Conservation (phyloP, 331 rosid species). For the Cydonia oblonga region DNA sequence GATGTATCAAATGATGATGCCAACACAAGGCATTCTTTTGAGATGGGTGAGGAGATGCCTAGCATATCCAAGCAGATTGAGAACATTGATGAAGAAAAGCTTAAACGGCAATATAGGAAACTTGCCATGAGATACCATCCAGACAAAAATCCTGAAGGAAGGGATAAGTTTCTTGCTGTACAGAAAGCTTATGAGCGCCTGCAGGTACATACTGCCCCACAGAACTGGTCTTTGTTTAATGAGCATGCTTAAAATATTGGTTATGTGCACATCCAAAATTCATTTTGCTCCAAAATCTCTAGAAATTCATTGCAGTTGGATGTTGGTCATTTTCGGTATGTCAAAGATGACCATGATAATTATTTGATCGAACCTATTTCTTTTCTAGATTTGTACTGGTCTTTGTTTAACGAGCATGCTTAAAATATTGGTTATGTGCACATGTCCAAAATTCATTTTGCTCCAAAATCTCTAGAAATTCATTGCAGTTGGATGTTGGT, state of each 20-base stretch:
- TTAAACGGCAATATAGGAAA: constrained; percentile 94
- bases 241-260: neutral
- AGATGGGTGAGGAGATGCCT: constrained; percentile 43
- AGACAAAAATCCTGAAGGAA: constrained; percentile 98
- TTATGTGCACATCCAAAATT: neutral
- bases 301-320: neutral
- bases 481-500: neutral
- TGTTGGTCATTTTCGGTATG: neutral
- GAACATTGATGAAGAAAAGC: constrained; percentile 95
- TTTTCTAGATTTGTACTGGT: neutral
- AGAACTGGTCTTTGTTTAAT: neutral
- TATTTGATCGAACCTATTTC: neutral
- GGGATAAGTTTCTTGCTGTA: constrained; percentile 91
- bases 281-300: neutral
- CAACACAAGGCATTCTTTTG: constrained; percentile 30
- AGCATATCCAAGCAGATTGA: constrained; percentile 86
- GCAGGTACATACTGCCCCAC: constrained; percentile 49
- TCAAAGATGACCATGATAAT: neutral
- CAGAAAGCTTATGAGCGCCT: constrained; percentile 99
- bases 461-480: neutral
- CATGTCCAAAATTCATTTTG: neutral
- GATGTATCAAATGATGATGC: constrained; percentile 65
- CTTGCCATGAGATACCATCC: constrained; percentile 99
- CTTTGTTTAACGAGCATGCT: neutral
- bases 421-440: neutral